A percentile compares a stretch with the other conserved stretches of the same genome.
phyloP scores from a whole-genome alignment of 192 early-diverging fungal species.

The Coemansia sp. region DNA sequence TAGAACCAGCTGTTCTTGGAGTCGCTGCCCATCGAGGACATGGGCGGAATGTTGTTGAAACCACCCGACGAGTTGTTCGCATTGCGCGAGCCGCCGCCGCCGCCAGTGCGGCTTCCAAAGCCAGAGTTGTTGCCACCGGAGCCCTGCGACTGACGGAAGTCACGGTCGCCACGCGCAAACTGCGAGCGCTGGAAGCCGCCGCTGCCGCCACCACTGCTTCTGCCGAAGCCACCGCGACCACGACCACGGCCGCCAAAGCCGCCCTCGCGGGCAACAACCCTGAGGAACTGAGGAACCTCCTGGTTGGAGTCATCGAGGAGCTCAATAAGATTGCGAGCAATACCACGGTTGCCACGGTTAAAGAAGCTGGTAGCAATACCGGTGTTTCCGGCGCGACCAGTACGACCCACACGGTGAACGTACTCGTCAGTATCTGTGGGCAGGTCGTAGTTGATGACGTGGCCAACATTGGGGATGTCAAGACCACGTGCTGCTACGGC shows the following conservation, averaged over 20 bases:
- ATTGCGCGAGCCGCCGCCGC: conserved; percentile 15
- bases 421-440: conserved; percentile 97
- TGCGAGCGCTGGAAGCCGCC: conserved; percentile 21
- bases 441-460: conserved; percentile 94
- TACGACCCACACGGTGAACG: conserved; percentile 99
- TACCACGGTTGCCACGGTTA: conserved; percentile 78
- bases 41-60: conserved; percentile 22
- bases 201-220: conserved; percentile 42
- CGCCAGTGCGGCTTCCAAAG: not conserved
- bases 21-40: conserved; percentile 43
- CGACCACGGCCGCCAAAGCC: conserved; percentile 55
- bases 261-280: conserved; percentile 64
- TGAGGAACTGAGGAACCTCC: conserved; percentile 82
- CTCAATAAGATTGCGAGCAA: conserved; percentile 82
- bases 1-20: conserved; percentile 67
- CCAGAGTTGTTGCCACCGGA: conserved; percentile 5
- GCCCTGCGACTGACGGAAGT: conserved; percentile 28
- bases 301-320: conserved; percentile 93
- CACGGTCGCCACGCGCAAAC: conserved; percentile 29
- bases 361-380: conserved; percentile 94
- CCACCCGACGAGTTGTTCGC: conserved; percentile 8
- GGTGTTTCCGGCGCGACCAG: conserved; percentile 93
- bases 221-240: conserved; percentile 57
- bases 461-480: conserved; percentile 79
- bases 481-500: conserved; percentile 96